Evolutionary conservation across 768 basidiomycete genomes (phyloP).

Genomic region (Coprinopsis cinerea): DNA sequence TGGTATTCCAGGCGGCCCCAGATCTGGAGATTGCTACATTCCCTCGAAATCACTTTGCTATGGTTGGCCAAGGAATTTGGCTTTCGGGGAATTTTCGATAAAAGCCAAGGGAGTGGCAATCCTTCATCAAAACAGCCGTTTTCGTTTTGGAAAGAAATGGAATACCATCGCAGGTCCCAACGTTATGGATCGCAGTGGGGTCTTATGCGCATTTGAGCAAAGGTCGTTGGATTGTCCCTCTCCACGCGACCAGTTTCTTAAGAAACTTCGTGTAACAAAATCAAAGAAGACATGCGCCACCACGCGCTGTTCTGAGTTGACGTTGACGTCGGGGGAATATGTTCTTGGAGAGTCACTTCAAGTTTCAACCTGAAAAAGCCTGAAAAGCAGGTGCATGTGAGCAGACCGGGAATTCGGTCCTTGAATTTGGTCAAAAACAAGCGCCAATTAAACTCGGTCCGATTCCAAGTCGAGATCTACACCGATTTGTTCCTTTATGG

Average conservation of each 20-base stretch:
- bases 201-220: too few relatives aligned
- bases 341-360: not conserved
- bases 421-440: not conserved
- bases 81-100: not conserved
- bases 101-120: not conserved
- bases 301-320: not conserved
- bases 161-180: too few relatives aligned
- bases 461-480: not conserved
- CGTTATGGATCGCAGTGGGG: too few relatives aligned
- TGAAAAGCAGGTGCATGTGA: not conserved
- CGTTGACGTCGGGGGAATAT: constrained; percentile 4
- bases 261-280: too few relatives aligned
- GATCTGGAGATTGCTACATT: too few relatives aligned
- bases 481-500: too few relatives aligned
- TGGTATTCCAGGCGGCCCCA: too few relatives aligned
- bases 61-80: not conserved
- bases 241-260: not conserved
- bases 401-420: constrained; percentile 3
- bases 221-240: too few relatives aligned
- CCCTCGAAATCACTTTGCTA: not conserved
- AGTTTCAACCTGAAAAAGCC: not conserved
- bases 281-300: constrained; percentile 5
- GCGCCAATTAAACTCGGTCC: not conserved
- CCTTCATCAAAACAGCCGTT: not conserved
- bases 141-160: too few relatives aligned